Evolutionary conservation across 306 rosid genomes (phyloP).

Genomic region (Amphicarpaea edgeworthii): DNA sequence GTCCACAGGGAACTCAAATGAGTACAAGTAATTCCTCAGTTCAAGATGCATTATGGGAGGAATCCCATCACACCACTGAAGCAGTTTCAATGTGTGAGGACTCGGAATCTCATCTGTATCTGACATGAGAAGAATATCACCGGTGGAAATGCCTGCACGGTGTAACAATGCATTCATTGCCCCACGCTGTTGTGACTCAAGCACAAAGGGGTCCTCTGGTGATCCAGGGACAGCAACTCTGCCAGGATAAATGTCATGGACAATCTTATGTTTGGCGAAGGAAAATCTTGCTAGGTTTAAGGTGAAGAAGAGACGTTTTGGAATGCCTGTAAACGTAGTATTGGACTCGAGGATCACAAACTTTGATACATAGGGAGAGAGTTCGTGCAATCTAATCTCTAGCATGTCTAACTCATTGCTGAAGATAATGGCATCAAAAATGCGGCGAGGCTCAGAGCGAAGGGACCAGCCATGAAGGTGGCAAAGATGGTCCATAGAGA

Average conservation of each 20-base stretch:
- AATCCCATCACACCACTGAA: slow-evolving; percentile 92
- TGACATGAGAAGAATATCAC: slow-evolving; percentile 78
- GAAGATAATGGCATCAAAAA: slow-evolving; percentile 83
- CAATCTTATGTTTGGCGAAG: slow-evolving; percentile 68
- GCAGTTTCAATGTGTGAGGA: slow-evolving; percentile 73
- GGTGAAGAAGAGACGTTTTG: slow-evolving; percentile 71
- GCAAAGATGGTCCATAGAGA: slow-evolving; percentile 82
- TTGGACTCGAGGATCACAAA: slow-evolving; percentile 83
- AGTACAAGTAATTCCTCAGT: slow-evolving; percentile 85
- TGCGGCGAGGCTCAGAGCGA: slow-evolving; percentile 70
- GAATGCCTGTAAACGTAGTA: slow-evolving; percentile 88
- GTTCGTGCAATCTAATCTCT: slow-evolving; percentile 89
- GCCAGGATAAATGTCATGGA: slow-evolving; percentile 62
- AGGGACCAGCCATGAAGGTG: slow-evolving; percentile 85
- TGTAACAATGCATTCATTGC: slow-evolving; percentile 71
- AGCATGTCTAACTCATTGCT: slow-evolving; percentile 90
- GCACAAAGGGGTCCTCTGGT: slow-evolving; percentile 65
- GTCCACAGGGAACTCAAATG: slow-evolving; percentile 90
- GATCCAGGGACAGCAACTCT: slow-evolving; percentile 53
- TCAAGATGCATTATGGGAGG: slow-evolving; percentile 88
- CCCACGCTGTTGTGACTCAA: slow-evolving; percentile 69
- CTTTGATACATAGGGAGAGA: slow-evolving; percentile 73
- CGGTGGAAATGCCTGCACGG: slow-evolving; percentile 68
- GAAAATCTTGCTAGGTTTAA: slow-evolving; percentile 58
- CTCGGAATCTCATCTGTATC: slow-evolving; percentile 95